These are phyloP conservation scores for Pythium scleroteichum DNA, from an alignment of 352 stramenopile genomes.

Conservation along the genomic window DNA sequence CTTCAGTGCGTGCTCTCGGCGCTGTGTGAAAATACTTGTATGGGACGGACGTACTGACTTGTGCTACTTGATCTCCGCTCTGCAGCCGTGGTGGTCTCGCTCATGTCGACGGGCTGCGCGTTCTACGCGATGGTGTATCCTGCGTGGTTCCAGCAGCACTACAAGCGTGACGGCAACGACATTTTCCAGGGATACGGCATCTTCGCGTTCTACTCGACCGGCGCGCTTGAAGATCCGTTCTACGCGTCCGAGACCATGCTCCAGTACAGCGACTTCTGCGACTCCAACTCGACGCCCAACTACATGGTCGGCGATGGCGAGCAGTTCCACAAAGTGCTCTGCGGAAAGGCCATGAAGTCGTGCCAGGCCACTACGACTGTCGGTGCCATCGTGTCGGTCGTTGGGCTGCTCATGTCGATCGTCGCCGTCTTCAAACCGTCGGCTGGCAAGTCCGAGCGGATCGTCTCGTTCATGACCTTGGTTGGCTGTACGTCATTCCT, in stretches of 20 bases:
- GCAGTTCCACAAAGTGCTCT: constrained; percentile 71
- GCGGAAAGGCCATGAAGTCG: constrained; percentile 69
- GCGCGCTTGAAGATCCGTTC: constrained; percentile 65
- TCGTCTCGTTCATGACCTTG: constrained; percentile 85
- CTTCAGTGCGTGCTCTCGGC: constrained; percentile 45
- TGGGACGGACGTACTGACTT: constrained; percentile 11
- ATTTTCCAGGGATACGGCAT: constrained; percentile 82
- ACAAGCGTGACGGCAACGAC: constrained; percentile 65
- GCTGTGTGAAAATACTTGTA: neutral
- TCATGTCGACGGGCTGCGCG: constrained; percentile 68
- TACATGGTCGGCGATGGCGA: constrained; percentile 83
- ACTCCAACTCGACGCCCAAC: constrained; percentile 52
- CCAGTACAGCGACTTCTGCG: constrained; percentile 78
- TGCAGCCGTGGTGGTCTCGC: constrained; percentile 75
- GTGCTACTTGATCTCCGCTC: constrained; percentile 5
- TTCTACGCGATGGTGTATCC: constrained; percentile 84
- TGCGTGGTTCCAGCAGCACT: constrained; percentile 87
- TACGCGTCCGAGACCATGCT: constrained; percentile 80
- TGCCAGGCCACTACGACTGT: constrained; percentile 65
- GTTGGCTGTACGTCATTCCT: constrained; percentile 57
- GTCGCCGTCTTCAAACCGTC: constrained; percentile 76
- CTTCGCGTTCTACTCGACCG: constrained; percentile 85
- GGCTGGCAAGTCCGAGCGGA: constrained; percentile 65
- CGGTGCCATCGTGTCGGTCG: constrained; percentile 57
- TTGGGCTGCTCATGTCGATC: constrained; percentile 67